Base-by-base conservation (phyloP, 225 moss, liverwort and hornwort genomes). In the Rhytidiadelphus loreus region DNA sequence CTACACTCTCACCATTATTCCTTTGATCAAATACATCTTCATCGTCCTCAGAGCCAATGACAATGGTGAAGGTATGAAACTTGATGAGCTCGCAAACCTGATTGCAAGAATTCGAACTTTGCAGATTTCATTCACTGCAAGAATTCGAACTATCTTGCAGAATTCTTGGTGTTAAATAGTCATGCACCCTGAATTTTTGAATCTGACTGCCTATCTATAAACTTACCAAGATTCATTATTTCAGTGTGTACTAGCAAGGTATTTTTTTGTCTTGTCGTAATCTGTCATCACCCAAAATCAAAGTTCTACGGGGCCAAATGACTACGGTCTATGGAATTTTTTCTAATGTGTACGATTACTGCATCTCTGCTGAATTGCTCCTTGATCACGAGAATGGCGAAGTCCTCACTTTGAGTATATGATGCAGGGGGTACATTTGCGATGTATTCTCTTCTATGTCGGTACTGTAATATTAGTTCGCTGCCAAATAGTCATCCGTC, bases 401-500 rank as follows among this genome's bases (percentile, higher is more conserved):
- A 48, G 43, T 68, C 32, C 52, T 87, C 50, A 91, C 46, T 52
- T 19, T 6, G 43, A 37, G 12, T 72, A 81, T 75, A 44, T 90
- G 88, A 65, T 88, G 92, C 95, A 98, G 98, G 98, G 30, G 98
- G 98, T 11, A 96, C 98, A 52, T 98, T 97, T 92, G 98, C 98
- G 81, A 88, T 98, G 37, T 98, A 98, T 84, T 96, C 98, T 44
- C 90, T 97, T 44, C 85, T 98, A 52, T 98, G 97, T 88, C 93
- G 98, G 68, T 90, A 97, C 83, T 96, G 95, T 68, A 96, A 93
- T 44, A 96, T 97, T 84, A 96, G 95, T 79, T 95, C 94, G n/a
- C 92, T 98, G 82, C 97, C 98, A 41, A 98, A 95, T 90, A 87
- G 89, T 62, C 98, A 97, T 89, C 97, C 95, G 35, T 93, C 96